These are phyloP conservation scores for Cucurbita pepo DNA, from an alignment of 306 rosid genomes.

Conservation along the genomic window DNA sequence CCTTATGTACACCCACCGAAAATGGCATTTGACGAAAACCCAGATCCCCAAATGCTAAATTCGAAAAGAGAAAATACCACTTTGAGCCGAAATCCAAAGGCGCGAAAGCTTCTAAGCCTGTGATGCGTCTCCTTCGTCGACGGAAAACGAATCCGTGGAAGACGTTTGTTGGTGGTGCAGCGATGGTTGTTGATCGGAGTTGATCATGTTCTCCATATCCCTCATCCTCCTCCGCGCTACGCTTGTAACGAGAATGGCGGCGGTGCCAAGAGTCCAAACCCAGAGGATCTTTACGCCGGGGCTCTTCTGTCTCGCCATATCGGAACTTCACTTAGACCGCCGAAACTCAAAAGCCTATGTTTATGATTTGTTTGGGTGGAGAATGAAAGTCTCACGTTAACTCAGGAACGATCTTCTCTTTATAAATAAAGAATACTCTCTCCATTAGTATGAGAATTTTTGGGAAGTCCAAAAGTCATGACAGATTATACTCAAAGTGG, in stretches of 20 bases:
- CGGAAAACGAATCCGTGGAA: conserved; percentile 14
- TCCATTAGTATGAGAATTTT: no score
- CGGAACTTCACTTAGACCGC: neutral
- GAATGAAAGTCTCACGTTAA: no score
- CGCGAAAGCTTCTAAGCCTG: conserved; percentile 9
- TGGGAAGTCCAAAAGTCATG: no score
- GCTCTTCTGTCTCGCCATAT: conserved; percentile 53
- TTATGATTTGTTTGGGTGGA: no score
- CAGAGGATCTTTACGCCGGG: conserved; percentile 77
- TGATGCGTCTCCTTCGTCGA: conserved; percentile 16
- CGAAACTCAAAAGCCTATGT: neutral
- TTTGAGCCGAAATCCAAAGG: neutral
- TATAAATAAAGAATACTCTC: no score
- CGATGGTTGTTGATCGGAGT: conserved; percentile 23
- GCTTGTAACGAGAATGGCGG: conserved; percentile 55
- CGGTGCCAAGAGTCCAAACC: conserved; percentile 87
- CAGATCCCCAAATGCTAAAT: neutral
- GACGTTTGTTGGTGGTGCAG: conserved; percentile 10
- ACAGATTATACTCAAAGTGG: no score
- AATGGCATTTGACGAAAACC: neutral
- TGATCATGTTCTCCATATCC: conserved; percentile 31
- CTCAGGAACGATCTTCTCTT: no score
- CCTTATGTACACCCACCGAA: conserved; percentile 1
- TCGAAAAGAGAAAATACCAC: neutral
- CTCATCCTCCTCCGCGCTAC: conserved; percentile 38